A percentile compares a stretch with the other conserved stretches of the same genome.
These are phyloP conservation scores for Diutina rugosa DNA, from an alignment of 1,139 yeast species.

Conservation along the genomic window DNA sequence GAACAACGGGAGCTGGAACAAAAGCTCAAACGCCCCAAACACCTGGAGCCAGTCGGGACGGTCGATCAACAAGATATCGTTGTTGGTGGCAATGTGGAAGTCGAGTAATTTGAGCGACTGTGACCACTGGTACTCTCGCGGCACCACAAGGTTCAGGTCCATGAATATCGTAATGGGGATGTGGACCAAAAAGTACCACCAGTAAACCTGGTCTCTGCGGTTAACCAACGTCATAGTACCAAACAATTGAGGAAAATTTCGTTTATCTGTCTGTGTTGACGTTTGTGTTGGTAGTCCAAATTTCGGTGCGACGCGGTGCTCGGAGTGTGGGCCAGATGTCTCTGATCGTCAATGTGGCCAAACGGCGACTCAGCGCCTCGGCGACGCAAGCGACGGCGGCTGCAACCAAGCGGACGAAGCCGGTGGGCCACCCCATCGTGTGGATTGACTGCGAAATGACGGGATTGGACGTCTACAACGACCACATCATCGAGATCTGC, in stretches of 20 bases:
- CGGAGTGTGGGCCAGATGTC: neutral
- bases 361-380: neutral
- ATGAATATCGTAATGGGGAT: conserved; percentile 63
- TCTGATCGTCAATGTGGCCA: neutral
- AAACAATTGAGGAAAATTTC: too few species aligned
- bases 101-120: conserved; percentile 36
- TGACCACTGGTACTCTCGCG: conserved; percentile 30
- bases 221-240: neutral
- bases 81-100: conserved; percentile 49
- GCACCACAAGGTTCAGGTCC: conserved; percentile 63
- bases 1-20: conserved; percentile 72
- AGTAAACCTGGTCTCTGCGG: conserved; percentile 11
- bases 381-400: neutral
- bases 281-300: neutral
- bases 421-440: conserved; percentile 31
- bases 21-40: conserved; percentile 59
- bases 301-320: neutral
- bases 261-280: neutral
- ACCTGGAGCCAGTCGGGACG: conserved; percentile 56
- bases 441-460: conserved; percentile 92
- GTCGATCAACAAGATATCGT: conserved; percentile 52
- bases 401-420: neutral
- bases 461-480: conserved; percentile 67
- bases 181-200: conserved; percentile 36
- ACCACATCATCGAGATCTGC: conserved; percentile 78